Evolutionary conservation across 176 grass and related monocot genomes (phyloP), one percentile per base, ranked within the genome.

Genomic region (Saccharum officinarum): DNA sequence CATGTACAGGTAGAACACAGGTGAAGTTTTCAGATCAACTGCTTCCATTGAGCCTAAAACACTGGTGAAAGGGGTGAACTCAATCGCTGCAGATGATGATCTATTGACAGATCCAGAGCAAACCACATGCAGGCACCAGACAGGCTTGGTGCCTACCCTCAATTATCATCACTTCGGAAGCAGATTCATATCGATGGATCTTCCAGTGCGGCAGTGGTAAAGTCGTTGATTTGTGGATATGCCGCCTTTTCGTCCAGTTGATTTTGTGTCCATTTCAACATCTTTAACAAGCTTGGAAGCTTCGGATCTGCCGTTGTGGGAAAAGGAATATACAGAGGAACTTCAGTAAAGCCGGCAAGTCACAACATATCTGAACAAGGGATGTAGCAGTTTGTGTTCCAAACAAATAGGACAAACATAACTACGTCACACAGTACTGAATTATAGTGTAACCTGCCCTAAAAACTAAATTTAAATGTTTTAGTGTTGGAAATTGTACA

Each of bases 271-370:
- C 93, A 98, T 33, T 92, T 85, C 83, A 98, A 26, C 93, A 95
- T 95, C 81, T 98, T 98, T 82, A 98, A 64, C 86, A 98, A 84
- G 67, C 93, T 95, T 36, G 96, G 96, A 73, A 98, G 93, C 57
- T 98, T 98, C 66, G 93, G 93, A 87, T 98, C 96, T 98, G 91
- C 23, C 22, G 41, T 36, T 38, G 41, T 18, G 10, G 45, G 62
- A 69, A 87, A 71, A 66, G 25, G 41, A 2, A 71, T 70, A 55
- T 36, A 63, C 26, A 59, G 73, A 89, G 49, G 34, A 55, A 4
- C 31, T 69, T 63, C 0, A 60, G 14, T 78, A 82, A 88, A 82
- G 39, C 4, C 73, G 0, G n/a, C 59, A 61, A 61, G 59, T 62
- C 8, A 1, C 22, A 25, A 80, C 26, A 60, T 64, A 42, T 42